Percentiles rank a stretch among this genome's conserved stretches.
Evolutionary conservation across 2,329 filamentous ascomycete species (phyloP).

Genomic region (Nakataea oryzae): DNA sequence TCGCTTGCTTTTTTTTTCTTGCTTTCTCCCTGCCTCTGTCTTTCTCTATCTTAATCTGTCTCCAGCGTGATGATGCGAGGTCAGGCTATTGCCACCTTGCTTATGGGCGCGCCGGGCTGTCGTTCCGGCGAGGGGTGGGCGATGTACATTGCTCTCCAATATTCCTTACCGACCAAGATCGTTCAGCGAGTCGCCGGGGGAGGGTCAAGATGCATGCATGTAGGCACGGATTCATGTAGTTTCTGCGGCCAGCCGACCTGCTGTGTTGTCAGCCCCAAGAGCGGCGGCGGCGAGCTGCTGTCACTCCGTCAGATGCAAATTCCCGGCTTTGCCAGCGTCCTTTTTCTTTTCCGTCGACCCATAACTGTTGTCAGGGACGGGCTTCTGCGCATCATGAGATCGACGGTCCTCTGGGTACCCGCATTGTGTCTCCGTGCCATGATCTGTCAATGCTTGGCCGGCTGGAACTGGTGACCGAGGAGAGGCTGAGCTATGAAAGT

Average conservation of each 20-base stretch:
- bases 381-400: background rate
- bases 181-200: background rate
- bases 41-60: too few relatives aligned
- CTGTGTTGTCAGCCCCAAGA: background rate
- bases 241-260: background rate
- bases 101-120: background rate
- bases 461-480: background rate
- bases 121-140: too few relatives aligned
- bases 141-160: background rate
- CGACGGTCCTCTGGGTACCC: background rate
- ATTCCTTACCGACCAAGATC: background rate
- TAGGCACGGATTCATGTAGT: background rate
- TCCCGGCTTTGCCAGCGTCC: background rate
- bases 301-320: background rate
- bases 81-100: background rate
- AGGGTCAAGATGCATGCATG: background rate
- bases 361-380: background rate
- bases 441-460: background rate
- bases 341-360: background rate
- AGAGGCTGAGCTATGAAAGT: background rate
- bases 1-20: background rate
- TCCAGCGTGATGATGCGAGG: background rate
- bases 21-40: too few relatives aligned
- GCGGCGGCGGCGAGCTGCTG: too few relatives aligned
- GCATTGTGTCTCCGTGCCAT: background rate